Evolutionary conservation across 805 yeast genomes (phyloP).

Genomic region (Pichia insulana): DNA sequence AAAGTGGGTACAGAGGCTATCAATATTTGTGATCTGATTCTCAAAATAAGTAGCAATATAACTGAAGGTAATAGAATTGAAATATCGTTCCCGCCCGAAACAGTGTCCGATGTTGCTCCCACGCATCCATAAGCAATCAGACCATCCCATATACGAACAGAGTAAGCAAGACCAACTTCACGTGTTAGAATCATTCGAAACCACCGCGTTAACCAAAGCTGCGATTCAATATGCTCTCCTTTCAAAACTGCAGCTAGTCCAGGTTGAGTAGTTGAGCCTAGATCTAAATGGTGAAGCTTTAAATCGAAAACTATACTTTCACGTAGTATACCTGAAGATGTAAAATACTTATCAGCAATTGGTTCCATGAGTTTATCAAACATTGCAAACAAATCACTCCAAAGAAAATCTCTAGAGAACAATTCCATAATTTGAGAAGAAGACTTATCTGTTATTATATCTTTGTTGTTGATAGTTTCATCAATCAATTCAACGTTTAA

Average conservation of each 20-base stretch:
- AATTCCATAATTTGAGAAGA: slow-evolving; percentile 32
- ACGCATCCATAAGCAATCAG: slow-evolving; percentile 24
- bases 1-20: slow-evolving; percentile 3
- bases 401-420: slow-evolving; percentile 31
- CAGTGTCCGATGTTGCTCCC: slow-evolving; percentile 5
- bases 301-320: slow-evolving; percentile 42
- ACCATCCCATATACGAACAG: slow-evolving; percentile 42
- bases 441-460: slow-evolving; percentile 8
- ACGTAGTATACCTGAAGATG: slow-evolving; percentile 34
- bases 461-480: background rate
- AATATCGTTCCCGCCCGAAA: slow-evolving; percentile 7
- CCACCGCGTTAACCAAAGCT: slow-evolving; percentile 48
- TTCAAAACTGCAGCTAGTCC: slow-evolving; percentile 11
- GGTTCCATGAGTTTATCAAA: slow-evolving; percentile 33
- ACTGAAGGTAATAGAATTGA: slow-evolving; percentile 31
- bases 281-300: slow-evolving; percentile 40
- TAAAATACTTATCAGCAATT: slow-evolving; percentile 29
- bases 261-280: slow-evolving; percentile 4
- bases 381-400: slow-evolving; percentile 25
- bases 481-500: too few relatives aligned
- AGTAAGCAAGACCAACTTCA: slow-evolving; percentile 34
- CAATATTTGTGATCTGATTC: slow-evolving; percentile 10
- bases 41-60: slow-evolving; percentile 32
- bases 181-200: slow-evolving; percentile 38
- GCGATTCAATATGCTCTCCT: slow-evolving; percentile 33